Conservation (phyloP, 2,329 filamentous ascomycete species). For the Aspergillus felis region DNA sequence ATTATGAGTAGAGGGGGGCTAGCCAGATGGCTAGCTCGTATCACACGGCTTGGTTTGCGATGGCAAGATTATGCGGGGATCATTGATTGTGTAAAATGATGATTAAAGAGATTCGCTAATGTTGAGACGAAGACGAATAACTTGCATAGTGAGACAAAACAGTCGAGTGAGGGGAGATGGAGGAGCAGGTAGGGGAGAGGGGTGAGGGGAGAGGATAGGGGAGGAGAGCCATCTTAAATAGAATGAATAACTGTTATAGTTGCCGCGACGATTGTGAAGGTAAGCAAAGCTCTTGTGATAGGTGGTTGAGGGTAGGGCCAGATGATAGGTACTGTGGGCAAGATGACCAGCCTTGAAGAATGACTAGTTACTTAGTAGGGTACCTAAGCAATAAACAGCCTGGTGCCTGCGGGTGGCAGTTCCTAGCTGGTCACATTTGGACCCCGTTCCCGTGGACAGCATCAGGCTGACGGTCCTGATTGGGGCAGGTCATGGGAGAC, state of each 20-base stretch:
- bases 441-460: background rate
- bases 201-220: background rate
- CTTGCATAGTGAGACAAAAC: background rate
- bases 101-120: background rate
- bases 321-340: background rate
- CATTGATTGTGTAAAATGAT: background rate
- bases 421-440: background rate
- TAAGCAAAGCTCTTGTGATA: background rate
- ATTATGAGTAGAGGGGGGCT: conserved; percentile 5
- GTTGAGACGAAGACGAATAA: background rate
- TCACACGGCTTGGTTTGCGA: background rate
- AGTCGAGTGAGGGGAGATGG: background rate
- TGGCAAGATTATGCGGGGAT: background rate
- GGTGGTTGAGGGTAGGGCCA: background rate
- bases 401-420: background rate
- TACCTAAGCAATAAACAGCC: background rate
- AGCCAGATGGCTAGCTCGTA: background rate
- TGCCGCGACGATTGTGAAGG: background rate
- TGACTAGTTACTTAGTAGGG: too few relatives aligned
- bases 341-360: background rate
- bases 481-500: background rate
- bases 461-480: conserved; percentile 4
- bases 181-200: background rate
- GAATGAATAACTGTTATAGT: background rate
- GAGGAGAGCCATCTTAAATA: background rate